Conservation (phyloP, 2,329 filamentous ascomycete genomes). For the Penicillium sumatraense region DNA sequence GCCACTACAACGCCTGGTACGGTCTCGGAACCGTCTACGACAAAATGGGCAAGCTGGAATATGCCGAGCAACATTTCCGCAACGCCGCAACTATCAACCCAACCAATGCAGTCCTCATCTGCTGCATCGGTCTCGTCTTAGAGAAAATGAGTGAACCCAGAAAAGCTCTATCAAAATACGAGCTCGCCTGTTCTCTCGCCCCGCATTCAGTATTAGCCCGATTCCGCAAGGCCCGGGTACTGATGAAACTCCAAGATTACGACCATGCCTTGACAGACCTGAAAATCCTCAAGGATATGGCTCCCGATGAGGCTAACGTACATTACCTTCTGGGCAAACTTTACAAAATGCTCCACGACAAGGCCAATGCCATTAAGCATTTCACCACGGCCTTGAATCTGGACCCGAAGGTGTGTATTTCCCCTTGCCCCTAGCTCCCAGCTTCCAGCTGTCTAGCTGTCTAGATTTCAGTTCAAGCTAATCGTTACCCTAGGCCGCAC, state of each 20-base stretch:
- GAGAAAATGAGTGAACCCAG: conserved; percentile 86
- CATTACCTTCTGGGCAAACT: conserved; percentile 83
- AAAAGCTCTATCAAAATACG: conserved; percentile 79
- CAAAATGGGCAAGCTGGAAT: conserved; percentile 86
- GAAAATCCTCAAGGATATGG: conserved; percentile 84
- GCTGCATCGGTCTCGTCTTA: conserved; percentile 86
- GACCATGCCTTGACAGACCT: conserved; percentile 79
- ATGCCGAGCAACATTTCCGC: conserved; percentile 89
- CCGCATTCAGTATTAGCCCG: conserved; percentile 81
- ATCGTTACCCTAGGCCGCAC: conserved; percentile 68
- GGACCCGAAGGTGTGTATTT: conserved; percentile 82
- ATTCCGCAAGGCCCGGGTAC: conserved; percentile 88
- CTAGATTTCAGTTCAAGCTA: too few species aligned
- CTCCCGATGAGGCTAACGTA: conserved; percentile 92
- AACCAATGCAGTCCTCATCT: conserved; percentile 88
- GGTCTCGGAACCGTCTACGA: conserved; percentile 82
- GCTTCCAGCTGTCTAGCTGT: too few species aligned
- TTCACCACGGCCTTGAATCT: conserved; percentile 94
- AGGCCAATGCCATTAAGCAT: conserved; percentile 81
- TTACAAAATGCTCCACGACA: conserved; percentile 63
- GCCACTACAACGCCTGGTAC: conserved; percentile 99
- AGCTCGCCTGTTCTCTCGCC: conserved; percentile 78
- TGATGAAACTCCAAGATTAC: conserved; percentile 74
- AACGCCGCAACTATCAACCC: conserved; percentile 89
- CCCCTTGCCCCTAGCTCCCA: too few species aligned